Evolutionary conservation across 108 stramenopile species (phyloP).

Genomic region (Pseudonitzschia multiseries): DNA sequence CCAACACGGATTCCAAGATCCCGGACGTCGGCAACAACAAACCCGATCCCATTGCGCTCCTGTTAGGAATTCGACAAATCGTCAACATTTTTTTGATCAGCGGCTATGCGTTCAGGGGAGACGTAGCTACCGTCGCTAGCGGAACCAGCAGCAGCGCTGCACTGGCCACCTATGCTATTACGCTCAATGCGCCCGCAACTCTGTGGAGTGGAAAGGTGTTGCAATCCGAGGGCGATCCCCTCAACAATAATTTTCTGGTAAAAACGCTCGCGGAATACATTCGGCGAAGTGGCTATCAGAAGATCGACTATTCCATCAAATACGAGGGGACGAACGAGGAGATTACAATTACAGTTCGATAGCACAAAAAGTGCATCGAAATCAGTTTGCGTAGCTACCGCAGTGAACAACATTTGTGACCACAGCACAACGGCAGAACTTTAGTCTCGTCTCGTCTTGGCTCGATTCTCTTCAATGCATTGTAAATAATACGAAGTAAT

Average conservation of each 20-base stretch:
- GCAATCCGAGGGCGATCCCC: slow-evolving; percentile 29
- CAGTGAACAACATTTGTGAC: too few species aligned
- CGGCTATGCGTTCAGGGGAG: slow-evolving; percentile 76
- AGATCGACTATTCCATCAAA: slow-evolving; percentile 52
- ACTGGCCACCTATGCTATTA: slow-evolving; percentile 32
- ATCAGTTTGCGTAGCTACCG: too few species aligned
- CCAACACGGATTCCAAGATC: slow-evolving; percentile 53
- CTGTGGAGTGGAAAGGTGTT: slow-evolving; percentile 78
- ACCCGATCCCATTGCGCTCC: slow-evolving; percentile 41
- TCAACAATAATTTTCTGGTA: slow-evolving; percentile 40
- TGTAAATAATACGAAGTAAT: too few species aligned
- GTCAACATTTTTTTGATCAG: slow-evolving; percentile 71
- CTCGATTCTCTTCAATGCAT: too few species aligned
- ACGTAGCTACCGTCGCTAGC: slow-evolving; percentile 35
- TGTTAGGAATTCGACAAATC: slow-evolving; percentile 58
- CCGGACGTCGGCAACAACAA: slow-evolving; percentile 54
- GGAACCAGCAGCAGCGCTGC: slow-evolving; percentile 19
- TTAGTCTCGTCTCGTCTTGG: too few species aligned
- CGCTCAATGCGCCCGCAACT: slow-evolving; percentile 64
- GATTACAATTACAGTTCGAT: slow-evolving; percentile 25
- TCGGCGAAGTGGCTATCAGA: slow-evolving; percentile 50
- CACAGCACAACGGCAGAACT: too few species aligned
- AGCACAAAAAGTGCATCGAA: not conserved
- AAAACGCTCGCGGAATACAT: slow-evolving; percentile 55
- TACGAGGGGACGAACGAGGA: slow-evolving; percentile 45